Evolutionary conservation across 2,329 filamentous ascomycete species (phyloP), one percentile per base, ranked within the genome.

Genomic region (Sporothrix dimorphospora): DNA sequence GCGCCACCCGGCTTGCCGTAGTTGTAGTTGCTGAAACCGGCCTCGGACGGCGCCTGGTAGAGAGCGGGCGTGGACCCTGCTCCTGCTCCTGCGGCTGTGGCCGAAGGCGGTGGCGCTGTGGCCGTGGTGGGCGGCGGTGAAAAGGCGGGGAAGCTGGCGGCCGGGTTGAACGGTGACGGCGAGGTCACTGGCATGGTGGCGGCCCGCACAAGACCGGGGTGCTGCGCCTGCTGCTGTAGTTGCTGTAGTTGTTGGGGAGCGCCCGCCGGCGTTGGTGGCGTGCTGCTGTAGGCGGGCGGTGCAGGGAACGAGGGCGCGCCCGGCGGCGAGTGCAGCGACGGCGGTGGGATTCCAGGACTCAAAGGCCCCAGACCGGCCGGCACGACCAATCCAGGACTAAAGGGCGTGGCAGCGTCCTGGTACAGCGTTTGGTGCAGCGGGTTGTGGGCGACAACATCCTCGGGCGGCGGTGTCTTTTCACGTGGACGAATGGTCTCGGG

Each of bases 381-480:
- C 1, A 86, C 85, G 0, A 85, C 83, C 70, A 87, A 84, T 0
- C 85, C 85, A 0, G 85, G 84, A 0, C 85, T 85, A 76, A 88
- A 89, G 11, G 85, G 85, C 27, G 80, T 86, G 78, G 75, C 83
- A 81, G 73, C 86, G 75, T 91, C 89, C 66, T 87, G 83, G 30
- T 83, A 85, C 2, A 90, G 83, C 14, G 87, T 88, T 67, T 87
- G 86, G 4, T 86, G 85, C 27, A 91, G 80, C 3, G 88, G 89
- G 63, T 76, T 21, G 75, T 89, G 87, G 2, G 84, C 82, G 14
- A 85, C 87, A 51, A 85, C 88, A 76, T 94, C 92, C 45, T 90
- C 87, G 3, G 91, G 91, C 4, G 92, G 92, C 1, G 92, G 92
- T 0, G 92, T 95, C 85, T 94, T 94, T 80, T 94, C 92, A 65